Conservation (phyloP, 805 yeast genomes). For the Starmerella kuoi region DNA sequence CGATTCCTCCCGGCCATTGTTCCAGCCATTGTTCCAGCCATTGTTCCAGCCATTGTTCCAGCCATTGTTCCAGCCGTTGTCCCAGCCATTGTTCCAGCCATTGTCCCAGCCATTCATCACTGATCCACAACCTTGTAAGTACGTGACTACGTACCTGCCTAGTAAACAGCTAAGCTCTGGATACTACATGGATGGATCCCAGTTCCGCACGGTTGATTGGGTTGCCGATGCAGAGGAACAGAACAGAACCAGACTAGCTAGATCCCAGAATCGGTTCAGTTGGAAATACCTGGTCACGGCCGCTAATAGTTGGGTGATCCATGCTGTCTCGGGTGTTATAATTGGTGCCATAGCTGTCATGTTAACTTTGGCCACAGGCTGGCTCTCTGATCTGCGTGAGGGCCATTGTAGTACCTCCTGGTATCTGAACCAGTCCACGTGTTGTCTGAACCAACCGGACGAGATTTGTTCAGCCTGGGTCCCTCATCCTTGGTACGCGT, state of each 20-base stretch:
- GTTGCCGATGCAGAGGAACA: slow-evolving; percentile 40
- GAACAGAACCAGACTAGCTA: slow-evolving; percentile 20
- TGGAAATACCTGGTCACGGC: slow-evolving; percentile 18
- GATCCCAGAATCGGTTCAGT: slow-evolving; percentile 2
- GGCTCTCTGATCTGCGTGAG: slow-evolving; percentile 62
- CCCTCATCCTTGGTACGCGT: slow-evolving; percentile 40
- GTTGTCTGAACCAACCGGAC: slow-evolving; percentile 57
- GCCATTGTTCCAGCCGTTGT: too few relatives aligned
- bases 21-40: too few relatives aligned
- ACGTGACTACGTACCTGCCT: too few relatives aligned
- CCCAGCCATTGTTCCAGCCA: too few relatives aligned
- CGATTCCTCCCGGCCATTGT: too few relatives aligned
- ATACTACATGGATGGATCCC: slow-evolving; percentile 5
- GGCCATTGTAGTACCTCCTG: slow-evolving; percentile 68
- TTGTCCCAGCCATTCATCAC: too few relatives aligned
- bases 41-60: too few relatives aligned
- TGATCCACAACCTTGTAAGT: too few relatives aligned
- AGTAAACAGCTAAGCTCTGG: too few relatives aligned
- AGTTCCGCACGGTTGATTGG: slow-evolving; percentile 43
- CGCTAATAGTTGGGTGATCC: slow-evolving; percentile 55
- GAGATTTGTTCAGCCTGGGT: slow-evolving; percentile 52
- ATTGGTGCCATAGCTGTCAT: slow-evolving; percentile 79
- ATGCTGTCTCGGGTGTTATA: slow-evolving; percentile 59
- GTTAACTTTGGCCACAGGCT: slow-evolving; percentile 71
- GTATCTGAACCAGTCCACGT: slow-evolving; percentile 60